Conservation (phyloP, 2,329 filamentous ascomycete genomes). For the Aspergillus novofumigatus region DNA sequence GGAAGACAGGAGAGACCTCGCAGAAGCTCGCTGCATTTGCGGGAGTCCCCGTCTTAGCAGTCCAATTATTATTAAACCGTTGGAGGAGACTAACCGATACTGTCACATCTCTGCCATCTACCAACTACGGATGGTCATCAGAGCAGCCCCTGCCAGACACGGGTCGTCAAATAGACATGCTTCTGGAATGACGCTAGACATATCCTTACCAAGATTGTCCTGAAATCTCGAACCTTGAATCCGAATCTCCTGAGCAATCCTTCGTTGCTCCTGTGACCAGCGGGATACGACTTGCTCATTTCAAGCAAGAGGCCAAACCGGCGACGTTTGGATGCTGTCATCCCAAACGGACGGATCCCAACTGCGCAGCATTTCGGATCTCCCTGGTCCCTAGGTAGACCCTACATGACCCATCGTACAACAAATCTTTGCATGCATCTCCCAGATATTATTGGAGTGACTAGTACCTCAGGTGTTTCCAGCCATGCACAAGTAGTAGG, state of each 20-base stretch:
- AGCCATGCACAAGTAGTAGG: not conserved
- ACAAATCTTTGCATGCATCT: not conserved
- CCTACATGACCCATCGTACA: not conserved
- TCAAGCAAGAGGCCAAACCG: not conserved
- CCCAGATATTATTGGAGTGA: not conserved
- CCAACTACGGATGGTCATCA: conserved; percentile 13
- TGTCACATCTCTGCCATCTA: not conserved
- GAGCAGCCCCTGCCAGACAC: conserved; percentile 12
- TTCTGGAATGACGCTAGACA: conserved; percentile 13
- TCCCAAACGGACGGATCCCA: not conserved
- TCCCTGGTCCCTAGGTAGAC: not conserved
- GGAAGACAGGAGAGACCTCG: not conserved
- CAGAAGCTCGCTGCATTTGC: conserved; percentile 1
- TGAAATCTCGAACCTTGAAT: not conserved
- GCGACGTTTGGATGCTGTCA: not conserved
- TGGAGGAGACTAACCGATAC: conserved; percentile 3
- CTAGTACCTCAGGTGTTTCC: not conserved
- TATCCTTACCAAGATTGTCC: not conserved
- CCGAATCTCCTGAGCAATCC: not conserved
- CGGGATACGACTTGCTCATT: not conserved
- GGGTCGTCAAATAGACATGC: conserved; percentile 1
- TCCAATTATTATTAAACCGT: not conserved
- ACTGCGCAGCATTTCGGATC: not conserved
- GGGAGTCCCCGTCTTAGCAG: not conserved
- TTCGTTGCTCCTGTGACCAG: not conserved